A percentile compares a stretch with the other conserved stretches of the same genome.
phyloP scores from a whole-genome alignment of 768 basidiomycete species.

The Butyriboletus loyo region DNA sequence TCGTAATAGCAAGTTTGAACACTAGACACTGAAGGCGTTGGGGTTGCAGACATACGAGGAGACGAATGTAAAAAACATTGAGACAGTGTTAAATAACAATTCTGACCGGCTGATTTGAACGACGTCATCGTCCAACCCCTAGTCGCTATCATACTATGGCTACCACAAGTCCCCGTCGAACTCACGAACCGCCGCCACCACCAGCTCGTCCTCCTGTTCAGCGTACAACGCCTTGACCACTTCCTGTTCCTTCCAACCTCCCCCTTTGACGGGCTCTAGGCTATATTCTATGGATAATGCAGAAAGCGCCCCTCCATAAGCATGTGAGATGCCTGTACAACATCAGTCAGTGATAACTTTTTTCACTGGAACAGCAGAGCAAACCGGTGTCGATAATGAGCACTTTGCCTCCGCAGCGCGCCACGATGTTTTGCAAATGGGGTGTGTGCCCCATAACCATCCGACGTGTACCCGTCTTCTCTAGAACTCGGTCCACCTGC shows the following conservation, averaged over 20 bases:
- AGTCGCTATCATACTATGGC: background rate
- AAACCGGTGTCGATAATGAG: conserved; percentile 94
- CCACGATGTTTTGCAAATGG: conserved; percentile 80
- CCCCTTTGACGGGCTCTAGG: conserved; percentile 54
- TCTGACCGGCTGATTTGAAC: conserved; percentile 2
- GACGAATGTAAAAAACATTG: background rate
- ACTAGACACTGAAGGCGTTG: conserved; percentile 28
- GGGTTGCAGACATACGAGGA: conserved; percentile 12
- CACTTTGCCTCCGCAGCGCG: conserved; percentile 86
- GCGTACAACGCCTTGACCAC: conserved; percentile 35
- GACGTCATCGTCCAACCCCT: conserved; percentile 24
- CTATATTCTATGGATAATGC: conserved; percentile 86
- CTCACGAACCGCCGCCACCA: conserved; percentile 25
- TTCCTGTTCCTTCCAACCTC: conserved; percentile 36
- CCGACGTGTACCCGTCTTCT: conserved; percentile 75
- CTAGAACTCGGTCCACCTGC: conserved; percentile 66
- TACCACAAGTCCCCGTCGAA: conserved; percentile 24
- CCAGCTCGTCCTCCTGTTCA: conserved; percentile 30
- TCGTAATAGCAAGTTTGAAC: conserved; percentile 43
- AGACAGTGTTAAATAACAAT: conserved; percentile 23
- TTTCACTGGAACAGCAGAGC: background rate
- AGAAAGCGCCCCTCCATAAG: conserved; percentile 90
- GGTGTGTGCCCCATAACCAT: conserved; percentile 99
- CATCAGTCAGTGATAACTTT: conserved; percentile 6
- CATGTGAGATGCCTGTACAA: conserved; percentile 79